Base-by-base conservation (phyloP, 1,284 basidiomycete genomes). In the Calocybe gambosa region DNA sequence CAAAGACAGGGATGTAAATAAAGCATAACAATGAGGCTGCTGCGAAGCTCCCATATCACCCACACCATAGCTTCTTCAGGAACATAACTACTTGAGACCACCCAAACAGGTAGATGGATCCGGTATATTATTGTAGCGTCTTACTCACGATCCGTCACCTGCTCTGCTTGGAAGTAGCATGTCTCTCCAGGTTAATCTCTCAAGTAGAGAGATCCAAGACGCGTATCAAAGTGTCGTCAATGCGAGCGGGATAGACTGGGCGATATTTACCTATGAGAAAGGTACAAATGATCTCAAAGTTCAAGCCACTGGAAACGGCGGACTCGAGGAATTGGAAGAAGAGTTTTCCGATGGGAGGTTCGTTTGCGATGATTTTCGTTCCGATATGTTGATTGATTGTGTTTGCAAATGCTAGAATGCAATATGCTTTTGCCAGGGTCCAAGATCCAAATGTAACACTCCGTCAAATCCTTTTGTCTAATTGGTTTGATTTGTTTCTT, bases 331-430 rank as follows among this genome's bases (percentile, higher is more conserved):
- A 60, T 72, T 97, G 15, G 80, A 89, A 59, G 94, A 97, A 53
- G 93, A 96, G 67, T 97, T 97, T 66, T 89, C 85, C 36, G 93
- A 97, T 63, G 94, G 93, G 51, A 77, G 86, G 90, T 89, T 51
- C 43, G 78, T 50, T 19, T 42, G 28, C 26, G 10, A 34, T 36
- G 36, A 15, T 23, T 13, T 49, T 42, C 39, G 13, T 16, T 16
- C 25, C 37, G 44, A 45, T 39, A 16, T 26, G 25, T 41, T 49
- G 43, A 54, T 48, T 35, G 25, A 18, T 43, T 5, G n/a, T 35
- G 21, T 31, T 15, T 28, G 20, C n/a, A 26, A 18, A 34, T 28
- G 45, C 15, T 54, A 93, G 91, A 56, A 93, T 97, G 46, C 93
- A 97, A 67, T 99, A 95, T 62, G 95, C 92, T 8, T 96, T 97